phyloP scores from a whole-genome alignment of 257 asterid genomes.

The Solanum chmielewskii region DNA sequence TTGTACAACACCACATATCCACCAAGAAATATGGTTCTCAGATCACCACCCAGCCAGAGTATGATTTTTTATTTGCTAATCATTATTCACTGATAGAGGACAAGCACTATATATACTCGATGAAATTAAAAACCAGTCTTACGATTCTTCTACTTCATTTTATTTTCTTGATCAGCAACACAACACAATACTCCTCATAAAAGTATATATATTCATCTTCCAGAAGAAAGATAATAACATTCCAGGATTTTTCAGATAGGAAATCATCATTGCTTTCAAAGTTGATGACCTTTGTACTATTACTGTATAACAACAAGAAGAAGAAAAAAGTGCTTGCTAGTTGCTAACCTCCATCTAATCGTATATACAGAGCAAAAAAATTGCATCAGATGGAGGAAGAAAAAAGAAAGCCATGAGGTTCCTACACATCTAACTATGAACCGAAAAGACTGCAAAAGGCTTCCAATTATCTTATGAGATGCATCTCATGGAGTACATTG shows the following conservation, averaged over 20 bases:
- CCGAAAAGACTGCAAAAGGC: neutral
- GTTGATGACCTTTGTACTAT: neutral
- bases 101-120: neutral
- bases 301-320: neutral
- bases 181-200: neutral
- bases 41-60: neutral
- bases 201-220: neutral
- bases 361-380: neutral
- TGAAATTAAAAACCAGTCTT: neutral
- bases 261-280: neutral
- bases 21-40: neutral
- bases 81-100: neutral
- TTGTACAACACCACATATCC: neutral
- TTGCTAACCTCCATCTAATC: neutral
- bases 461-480: conserved; percentile 25
- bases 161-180: neutral
- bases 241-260: neutral
- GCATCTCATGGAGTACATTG: conserved; percentile 67
- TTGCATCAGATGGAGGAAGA: neutral
- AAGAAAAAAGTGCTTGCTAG: neutral
- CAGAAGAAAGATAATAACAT: neutral
- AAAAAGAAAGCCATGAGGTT: neutral
- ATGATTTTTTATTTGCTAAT: neutral
- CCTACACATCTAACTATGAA: neutral
- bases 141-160: neutral